phyloP scores from a whole-genome alignment of 1,284 basidiomycete genomes.

The Microbotryum lychnidis-dioicae region DNA sequence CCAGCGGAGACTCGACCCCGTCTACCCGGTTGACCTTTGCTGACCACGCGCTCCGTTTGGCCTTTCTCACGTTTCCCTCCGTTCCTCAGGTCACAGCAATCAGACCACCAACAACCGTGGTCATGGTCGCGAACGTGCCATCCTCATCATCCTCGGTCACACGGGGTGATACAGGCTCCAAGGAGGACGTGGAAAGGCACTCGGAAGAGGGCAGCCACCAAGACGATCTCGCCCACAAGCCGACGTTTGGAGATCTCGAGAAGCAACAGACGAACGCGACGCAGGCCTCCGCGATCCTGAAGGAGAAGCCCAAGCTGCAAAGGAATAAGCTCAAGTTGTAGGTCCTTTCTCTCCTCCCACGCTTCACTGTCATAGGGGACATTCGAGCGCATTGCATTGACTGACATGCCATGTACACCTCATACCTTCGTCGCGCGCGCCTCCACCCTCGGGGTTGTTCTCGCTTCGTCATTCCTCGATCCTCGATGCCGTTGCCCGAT shows the following conservation, averaged over 20 bases:
- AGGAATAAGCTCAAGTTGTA: background rate
- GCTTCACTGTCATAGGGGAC: background rate
- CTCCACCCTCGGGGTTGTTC: constrained; percentile 13
- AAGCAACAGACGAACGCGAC: constrained; percentile 1
- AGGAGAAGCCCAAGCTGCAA: background rate
- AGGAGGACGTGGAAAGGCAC: background rate
- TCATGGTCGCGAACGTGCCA: background rate
- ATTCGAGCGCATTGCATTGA: background rate
- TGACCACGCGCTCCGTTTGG: too few species aligned
- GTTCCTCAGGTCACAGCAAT: too few species aligned
- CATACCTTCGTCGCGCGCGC: background rate
- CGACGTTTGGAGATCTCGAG: constrained; percentile 3
- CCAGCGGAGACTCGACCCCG: too few species aligned
- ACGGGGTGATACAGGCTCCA: background rate
- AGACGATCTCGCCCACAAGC: background rate
- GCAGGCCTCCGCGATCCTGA: background rate
- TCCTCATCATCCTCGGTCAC: constrained; percentile 13
- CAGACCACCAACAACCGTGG: too few species aligned
- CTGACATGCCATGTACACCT: background rate
- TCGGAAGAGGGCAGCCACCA: constrained; percentile 2
- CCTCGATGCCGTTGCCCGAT: background rate
- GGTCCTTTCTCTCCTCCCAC: background rate
- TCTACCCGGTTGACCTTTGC: too few species aligned
- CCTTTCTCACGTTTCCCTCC: too few species aligned
- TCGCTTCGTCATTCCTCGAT: constrained; percentile 7